A percentile compares a stretch with the other conserved stretches of the same genome.
Conservation (phyloP, 371 early-diverging fungal genomes). For the Mucor sp. region DNA sequence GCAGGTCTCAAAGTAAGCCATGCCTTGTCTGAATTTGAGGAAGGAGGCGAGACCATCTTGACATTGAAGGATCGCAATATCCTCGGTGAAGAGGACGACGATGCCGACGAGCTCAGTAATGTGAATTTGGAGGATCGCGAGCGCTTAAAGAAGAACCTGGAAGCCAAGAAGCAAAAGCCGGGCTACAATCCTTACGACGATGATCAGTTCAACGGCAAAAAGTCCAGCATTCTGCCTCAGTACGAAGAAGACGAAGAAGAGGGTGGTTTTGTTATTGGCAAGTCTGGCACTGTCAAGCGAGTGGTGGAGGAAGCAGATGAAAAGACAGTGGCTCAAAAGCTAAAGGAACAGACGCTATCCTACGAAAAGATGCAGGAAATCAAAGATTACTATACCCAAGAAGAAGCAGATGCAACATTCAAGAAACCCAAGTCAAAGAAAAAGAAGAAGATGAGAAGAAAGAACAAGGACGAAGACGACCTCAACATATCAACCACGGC, state of each 20-base stretch:
- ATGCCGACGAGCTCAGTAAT: slow-evolving; percentile 75
- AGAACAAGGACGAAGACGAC: slow-evolving; percentile 42
- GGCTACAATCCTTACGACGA: slow-evolving; percentile 83
- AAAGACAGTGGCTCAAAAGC: slow-evolving; percentile 56
- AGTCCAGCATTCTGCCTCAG: slow-evolving; percentile 72
- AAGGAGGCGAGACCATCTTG: slow-evolving; percentile 80
- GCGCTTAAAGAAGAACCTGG: slow-evolving; percentile 67
- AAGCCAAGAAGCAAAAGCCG: slow-evolving; percentile 75
- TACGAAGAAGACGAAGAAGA: slow-evolving; percentile 79
- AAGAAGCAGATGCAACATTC: slow-evolving; percentile 78
- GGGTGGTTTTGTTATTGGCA: slow-evolving; percentile 52
- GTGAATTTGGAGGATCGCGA: slow-evolving; percentile 74
- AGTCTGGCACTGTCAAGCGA: slow-evolving; percentile 21
- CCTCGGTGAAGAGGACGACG: slow-evolving; percentile 68
- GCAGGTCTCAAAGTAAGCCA: slow-evolving; percentile 82
- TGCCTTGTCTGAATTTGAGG: slow-evolving; percentile 68
- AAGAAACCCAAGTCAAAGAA: slow-evolving; percentile 77
- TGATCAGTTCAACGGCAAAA: slow-evolving; percentile 67
- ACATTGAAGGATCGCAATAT: slow-evolving; percentile 86
- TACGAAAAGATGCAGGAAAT: slow-evolving; percentile 67
- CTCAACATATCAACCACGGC: slow-evolving; percentile 23
- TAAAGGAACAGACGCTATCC: slow-evolving; percentile 65
- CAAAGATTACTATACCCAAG: slow-evolving; percentile 85
- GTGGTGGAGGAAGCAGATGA: slow-evolving; percentile 24
- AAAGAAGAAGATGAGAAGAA: slow-evolving; percentile 54